phyloP scores from a whole-genome alignment of 2,329 filamentous ascomycete species.

The Cordyceps pruinosa region DNA sequence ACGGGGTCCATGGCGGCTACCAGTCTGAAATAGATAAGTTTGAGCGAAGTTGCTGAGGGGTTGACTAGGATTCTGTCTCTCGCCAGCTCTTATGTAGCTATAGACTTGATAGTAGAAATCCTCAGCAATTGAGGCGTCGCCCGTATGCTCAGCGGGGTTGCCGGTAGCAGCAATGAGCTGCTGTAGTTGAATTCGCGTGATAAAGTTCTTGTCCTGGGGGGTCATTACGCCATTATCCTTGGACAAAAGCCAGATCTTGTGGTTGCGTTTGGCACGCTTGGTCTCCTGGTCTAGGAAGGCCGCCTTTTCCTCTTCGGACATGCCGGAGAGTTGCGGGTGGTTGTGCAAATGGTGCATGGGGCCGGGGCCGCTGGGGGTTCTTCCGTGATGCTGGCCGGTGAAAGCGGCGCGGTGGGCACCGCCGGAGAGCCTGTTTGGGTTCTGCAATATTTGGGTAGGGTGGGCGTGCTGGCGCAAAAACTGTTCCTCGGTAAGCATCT shows the following conservation, averaged over 20 bases:
- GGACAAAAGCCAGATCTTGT: conserved; percentile 91
- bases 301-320: conserved; percentile 78
- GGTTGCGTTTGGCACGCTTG: conserved; percentile 91
- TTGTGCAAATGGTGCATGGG: conserved; percentile 27
- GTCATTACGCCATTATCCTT: conserved; percentile 98
- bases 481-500: conserved; percentile 18
- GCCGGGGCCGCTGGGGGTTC: conserved; percentile 45
- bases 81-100: conserved; percentile 84
- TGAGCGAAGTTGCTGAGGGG: conserved; percentile 94
- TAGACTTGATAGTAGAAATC: conserved; percentile 99
- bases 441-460: conserved; percentile 73
- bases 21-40: conserved; percentile 94
- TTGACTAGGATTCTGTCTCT: conserved; percentile 85
- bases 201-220: conserved; percentile 98
- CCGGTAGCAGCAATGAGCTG: conserved; percentile 91
- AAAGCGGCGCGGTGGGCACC: conserved; percentile 34
- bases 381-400: conserved; percentile 34
- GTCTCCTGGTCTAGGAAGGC: conserved; percentile 85
- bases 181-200: conserved; percentile 94
- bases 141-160: conserved; percentile 71
- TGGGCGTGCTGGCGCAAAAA: conserved; percentile 40
- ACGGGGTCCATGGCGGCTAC: conserved; percentile 68
- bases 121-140: conserved; percentile 75
- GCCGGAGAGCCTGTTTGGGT: conserved; percentile 58
- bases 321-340: conserved; percentile 49